phyloP scores from a whole-genome alignment of 305 asterid species.

The Fraxinus velutina region DNA sequence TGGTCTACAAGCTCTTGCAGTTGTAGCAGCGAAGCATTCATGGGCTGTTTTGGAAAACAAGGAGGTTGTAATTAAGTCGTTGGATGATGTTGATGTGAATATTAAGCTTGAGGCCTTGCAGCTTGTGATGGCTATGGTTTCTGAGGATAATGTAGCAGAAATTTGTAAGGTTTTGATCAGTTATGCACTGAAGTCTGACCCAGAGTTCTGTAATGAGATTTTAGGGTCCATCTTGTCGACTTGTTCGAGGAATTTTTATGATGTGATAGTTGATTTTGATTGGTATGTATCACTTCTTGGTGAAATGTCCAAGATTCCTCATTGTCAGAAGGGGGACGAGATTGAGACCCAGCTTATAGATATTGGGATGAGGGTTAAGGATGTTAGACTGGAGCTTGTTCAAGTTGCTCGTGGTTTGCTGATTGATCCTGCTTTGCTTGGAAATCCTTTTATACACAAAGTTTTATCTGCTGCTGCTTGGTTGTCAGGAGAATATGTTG shows the following conservation, averaged over 20 bases:
- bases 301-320: conserved; percentile 82
- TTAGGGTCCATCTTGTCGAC: conserved; percentile 60
- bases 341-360: conserved; percentile 79
- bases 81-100: conserved; percentile 76
- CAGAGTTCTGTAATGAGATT: conserved; percentile 86
- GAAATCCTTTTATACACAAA: conserved; percentile 60
- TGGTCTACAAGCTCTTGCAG: conserved; percentile 73
- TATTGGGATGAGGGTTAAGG: conserved; percentile 92
- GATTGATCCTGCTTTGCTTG: conserved; percentile 94
- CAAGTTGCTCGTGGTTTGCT: conserved; percentile 75
- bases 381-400: conserved; percentile 83
- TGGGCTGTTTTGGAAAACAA: conserved; percentile 88
- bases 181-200: conserved; percentile 82
- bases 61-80: conserved; percentile 82
- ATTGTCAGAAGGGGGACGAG: conserved; percentile 80
- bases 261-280: conserved; percentile 73
- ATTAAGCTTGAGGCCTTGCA: conserved; percentile 78
- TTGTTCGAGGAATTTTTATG: conserved; percentile 77
- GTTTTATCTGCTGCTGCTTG: conserved; percentile 89
- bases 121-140: conserved; percentile 85
- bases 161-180: conserved; percentile 77
- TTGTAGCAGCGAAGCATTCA: conserved; percentile 52
- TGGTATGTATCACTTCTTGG: conserved; percentile 86
- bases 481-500: conserved; percentile 87
- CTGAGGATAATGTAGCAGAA: conserved; percentile 80